Base-by-base conservation (phyloP, 2,329 filamentous ascomycete genomes). In the Pestalotiopsis sp. region DNA sequence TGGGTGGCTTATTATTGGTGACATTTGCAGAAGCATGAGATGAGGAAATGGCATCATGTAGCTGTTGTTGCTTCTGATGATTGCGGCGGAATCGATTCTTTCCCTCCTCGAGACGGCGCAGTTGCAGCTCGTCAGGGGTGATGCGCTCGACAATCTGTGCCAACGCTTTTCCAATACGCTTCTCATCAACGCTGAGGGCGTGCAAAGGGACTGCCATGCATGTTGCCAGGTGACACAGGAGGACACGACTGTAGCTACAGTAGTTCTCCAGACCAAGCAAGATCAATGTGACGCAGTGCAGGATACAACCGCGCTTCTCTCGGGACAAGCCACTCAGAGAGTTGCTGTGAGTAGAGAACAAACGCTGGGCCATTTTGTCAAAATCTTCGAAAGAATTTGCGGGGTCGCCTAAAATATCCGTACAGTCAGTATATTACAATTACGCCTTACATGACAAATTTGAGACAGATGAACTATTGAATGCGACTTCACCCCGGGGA, bases 221-320 rank as follows among this genome's bases (percentile, higher is more conserved):
- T 1, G 90, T 91, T 1, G 91, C 85, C 55, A 95, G 77, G 71
- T 92, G 85, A 17, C 94, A 81, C 65, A 97, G 83, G 22, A 96
- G 81, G 2, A 92, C 83, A 13, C 93, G 88, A 3, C 92, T 92
- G 73, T 93, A 90, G 4, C 92, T 88, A 56, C 85, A 88, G 78
- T 96, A 97, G 70, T 92, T 88, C 74, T 96, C 90, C 14, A 97
- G 81, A 2, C 92, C 94, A 2, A 97, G 81, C 5, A 94, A 75
- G 30, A 96, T 82, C 2, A 97, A 82, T 0, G 97, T 81, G 55
- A 94, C 81, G 0, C 89, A 87, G 73, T 96, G 91, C 7, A 97
- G 80, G 6, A 97, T 84, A 7, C 94, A 81, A 30, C 86, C 85
- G 58, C 90, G 84, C 73, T 90, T 91, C 64, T 89, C 86, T 61